A percentile compares a stretch with the other conserved stretches of the same genome.
phyloP scores from a whole-genome alignment of 163 green algal species.

The Chlamydomonas reinhardtii region DNA sequence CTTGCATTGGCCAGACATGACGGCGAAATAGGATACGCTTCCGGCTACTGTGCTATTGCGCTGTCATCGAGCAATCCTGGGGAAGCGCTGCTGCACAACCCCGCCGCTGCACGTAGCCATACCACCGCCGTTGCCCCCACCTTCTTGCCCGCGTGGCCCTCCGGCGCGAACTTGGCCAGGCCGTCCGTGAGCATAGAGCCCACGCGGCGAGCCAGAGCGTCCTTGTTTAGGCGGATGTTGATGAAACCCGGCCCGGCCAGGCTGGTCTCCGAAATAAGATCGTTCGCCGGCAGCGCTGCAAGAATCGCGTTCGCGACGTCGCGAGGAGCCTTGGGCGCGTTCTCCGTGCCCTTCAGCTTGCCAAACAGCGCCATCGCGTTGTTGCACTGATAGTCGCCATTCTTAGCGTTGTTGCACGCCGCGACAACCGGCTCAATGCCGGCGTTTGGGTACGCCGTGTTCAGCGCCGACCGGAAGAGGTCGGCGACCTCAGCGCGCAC shows the following conservation, averaged over 20 bases:
- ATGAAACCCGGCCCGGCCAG: slow-evolving; percentile 97
- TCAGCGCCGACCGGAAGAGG: slow-evolving; percentile 75
- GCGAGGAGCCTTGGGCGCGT: slow-evolving; percentile 90
- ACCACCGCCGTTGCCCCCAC: not conserved
- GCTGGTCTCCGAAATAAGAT: slow-evolving; percentile 66
- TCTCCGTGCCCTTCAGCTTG: slow-evolving; percentile 88
- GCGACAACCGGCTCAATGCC: slow-evolving; percentile 61
- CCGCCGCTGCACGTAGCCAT: too few species aligned
- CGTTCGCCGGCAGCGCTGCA: slow-evolving; percentile 69
- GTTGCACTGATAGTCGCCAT: slow-evolving; percentile 98
- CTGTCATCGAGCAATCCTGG: too few species aligned
- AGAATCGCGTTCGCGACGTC: slow-evolving; percentile 88
- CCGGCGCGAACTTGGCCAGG: slow-evolving; percentile 73
- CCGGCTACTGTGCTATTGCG: too few species aligned
- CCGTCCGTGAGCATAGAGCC: slow-evolving; percentile 67
- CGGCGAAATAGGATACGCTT: too few species aligned
- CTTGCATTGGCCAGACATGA: too few species aligned
- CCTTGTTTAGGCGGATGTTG: slow-evolving; percentile 82
- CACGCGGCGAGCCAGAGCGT: slow-evolving; percentile 72
- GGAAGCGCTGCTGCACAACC: slow-evolving; percentile 9
- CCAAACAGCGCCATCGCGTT: slow-evolving; percentile 97
- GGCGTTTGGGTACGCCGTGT: slow-evolving; percentile 70
- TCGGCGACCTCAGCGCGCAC: slow-evolving; percentile 66
- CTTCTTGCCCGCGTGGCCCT: slow-evolving; percentile 45
- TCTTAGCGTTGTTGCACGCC: slow-evolving; percentile 80